Base-by-base conservation (phyloP, 176 grass and related monocot species). In the Saccharum spontaneum region DNA sequence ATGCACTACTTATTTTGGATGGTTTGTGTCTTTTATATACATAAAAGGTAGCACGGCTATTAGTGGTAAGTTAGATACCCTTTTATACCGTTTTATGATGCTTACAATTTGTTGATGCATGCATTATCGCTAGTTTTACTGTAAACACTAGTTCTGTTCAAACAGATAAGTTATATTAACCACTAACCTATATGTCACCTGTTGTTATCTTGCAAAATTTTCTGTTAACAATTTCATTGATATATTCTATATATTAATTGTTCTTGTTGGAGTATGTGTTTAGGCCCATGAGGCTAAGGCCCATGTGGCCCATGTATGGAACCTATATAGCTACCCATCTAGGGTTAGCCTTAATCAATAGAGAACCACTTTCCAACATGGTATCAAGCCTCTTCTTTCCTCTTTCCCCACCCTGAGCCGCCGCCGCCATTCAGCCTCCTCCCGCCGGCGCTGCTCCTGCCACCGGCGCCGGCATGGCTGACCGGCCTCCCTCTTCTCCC, bases 1-100 rank as follows among this genome's bases (percentile, higher is more conserved):
- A 13, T 55, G 44, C 48, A n/a, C 31, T 89, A 75, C 69, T 63
- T 80, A 60, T 43, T 74, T 82, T 44, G 22, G 81, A 67, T n/a
- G 8, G 20, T 77, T 8, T 33, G 10, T 83, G 11, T 41, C 16
- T 46, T 59, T 45, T 59, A 55, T 38, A 57, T 57, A 46, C 22
- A 15, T n/a, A 69, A 80, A 62, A 28, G 28, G 3, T 31, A 79
- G 3, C 24, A 45, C 22, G 0, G 11, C 2, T 14, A 43, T 39
- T 26, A 77, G 57, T 62, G 67, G 43, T 45, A 64, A 54, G 65
- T 66, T 73, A 20, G 61, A 67, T 66, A 64, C 43, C 72, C 26
- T 75, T 49, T 54, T 73, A 55, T 81, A 71, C 33, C 72, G 14
- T 75, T 48, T 54, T 80, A 67, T 81, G 59, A 40, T 22, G 36